Evolutionary conservation across 495 filamentous ascomycete genomes (phyloP).

Genomic region (Thozetella sp.): DNA sequence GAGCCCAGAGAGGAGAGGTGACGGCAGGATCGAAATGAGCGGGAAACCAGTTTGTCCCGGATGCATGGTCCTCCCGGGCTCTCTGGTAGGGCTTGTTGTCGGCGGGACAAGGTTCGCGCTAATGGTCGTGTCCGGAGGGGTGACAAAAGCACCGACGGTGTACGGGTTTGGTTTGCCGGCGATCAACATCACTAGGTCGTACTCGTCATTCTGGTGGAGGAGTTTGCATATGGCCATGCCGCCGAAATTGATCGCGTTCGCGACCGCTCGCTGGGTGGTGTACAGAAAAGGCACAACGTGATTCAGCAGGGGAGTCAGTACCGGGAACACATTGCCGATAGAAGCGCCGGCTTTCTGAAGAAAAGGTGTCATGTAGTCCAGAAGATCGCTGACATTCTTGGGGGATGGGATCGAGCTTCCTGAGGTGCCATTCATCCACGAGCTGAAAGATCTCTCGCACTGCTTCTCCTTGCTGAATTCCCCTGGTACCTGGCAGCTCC

Average conservation of each 20-base stretch:
- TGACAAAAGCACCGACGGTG: constrained; percentile 15
- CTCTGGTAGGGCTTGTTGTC: constrained; percentile 12
- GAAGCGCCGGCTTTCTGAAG: constrained; percentile 5
- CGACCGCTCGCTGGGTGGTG: constrained; percentile 12
- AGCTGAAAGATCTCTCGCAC: constrained; percentile 12
- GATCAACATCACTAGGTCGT: constrained; percentile 13
- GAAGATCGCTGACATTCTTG: constrained; percentile 4
- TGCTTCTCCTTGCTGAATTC: constrained; percentile 13
- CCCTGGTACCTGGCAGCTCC: constrained; percentile 18
- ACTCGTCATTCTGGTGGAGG: constrained; percentile 13
- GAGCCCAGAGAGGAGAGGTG: not conserved
- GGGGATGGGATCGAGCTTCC: not conserved
- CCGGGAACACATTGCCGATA: constrained; percentile 11
- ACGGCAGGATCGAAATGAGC: constrained; percentile 6
- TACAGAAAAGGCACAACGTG: constrained; percentile 10
- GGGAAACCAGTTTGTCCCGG: constrained; percentile 13
- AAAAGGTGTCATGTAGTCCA: constrained; percentile 14
- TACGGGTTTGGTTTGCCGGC: constrained; percentile 8
- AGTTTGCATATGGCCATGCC: constrained; percentile 11
- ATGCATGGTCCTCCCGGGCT: constrained; percentile 8
- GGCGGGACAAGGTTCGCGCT: constrained; percentile 9
- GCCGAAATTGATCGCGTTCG: constrained; percentile 11
- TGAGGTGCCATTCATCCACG: constrained; percentile 14
- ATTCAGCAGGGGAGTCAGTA: constrained; percentile 6
- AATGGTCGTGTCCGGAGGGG: constrained; percentile 14